Evolutionary conservation across 192 early-diverging fungal genomes (phyloP), one percentile per base, ranked within the genome.

Genomic region (Gryganskiella cystojenkinii): DNA sequence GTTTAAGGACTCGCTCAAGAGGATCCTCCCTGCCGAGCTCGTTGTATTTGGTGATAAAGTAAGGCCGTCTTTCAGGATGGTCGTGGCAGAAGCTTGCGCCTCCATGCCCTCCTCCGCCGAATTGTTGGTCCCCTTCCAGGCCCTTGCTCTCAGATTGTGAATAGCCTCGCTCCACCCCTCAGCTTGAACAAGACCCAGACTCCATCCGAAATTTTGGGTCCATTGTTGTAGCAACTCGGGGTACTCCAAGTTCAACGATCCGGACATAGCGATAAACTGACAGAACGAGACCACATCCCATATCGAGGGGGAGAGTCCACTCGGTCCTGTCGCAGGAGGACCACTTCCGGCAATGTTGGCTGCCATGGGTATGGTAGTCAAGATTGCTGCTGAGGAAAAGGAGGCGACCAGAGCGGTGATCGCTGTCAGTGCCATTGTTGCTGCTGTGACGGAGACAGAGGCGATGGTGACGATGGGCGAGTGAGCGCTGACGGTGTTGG

Each of bases 141-240:
- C 65, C 20, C 64, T 72, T 1, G 37, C 37, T 30, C 79, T 50
- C 42, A 80, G 44, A 3, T 43, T 27, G 6, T 80, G 27, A n/a
- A 80, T 71, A 5, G 70, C 64, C 10, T 28, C 17, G 30, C 61
- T 72, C 70, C 69, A 68, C 3, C 70, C 53, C 19, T 62, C 59
- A 0, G 25, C 35, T 5, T 50, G 42, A 1, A 80, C 51, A 9
- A 72, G 53, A 2, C 79, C 79, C 79, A 72, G 67, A n/a, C 70
- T 80, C 79, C 79, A 80, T 3, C 62, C 79, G 67, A 80, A 80
- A 34, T 78, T 78, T 11, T 67, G 54, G 13, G 73, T 69, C 73
- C 73, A 78, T 44, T 80, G 79, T n/a, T 57, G 52, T 22, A 72
- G 19, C 6, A 80, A 13, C 15, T 61, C 79, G 2, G 79, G 79